Percentiles rank a stretch among this genome's conserved stretches.
phyloP scores from a whole-genome alignment of 2,329 filamentous ascomycete species.

The Tolypocladium cylindrosporum region DNA sequence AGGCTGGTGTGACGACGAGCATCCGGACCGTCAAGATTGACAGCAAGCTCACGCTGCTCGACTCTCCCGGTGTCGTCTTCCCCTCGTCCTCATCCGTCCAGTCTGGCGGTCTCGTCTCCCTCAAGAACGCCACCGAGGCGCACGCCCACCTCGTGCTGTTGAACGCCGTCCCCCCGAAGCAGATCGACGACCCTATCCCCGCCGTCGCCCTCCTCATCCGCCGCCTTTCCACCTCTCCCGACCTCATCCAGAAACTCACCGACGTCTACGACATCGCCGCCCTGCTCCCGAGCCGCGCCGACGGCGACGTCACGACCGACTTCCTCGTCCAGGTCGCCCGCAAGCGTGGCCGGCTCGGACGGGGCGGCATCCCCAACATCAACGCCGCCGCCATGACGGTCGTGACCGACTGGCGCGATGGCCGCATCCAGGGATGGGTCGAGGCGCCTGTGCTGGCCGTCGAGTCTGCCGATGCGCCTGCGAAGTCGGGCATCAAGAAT shows the following conservation, averaged over 20 bases:
- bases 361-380: conserved; percentile 84
- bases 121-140: conserved; percentile 57
- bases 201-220: conserved; percentile 78
- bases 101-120: conserved; percentile 31
- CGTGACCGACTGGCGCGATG: conserved; percentile 93
- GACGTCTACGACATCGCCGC: conserved; percentile 77
- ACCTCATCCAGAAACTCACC: conserved; percentile 69
- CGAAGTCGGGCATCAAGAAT: conserved; percentile 24
- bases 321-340: conserved; percentile 92
- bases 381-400: conserved; percentile 83
- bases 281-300: conserved; percentile 53
- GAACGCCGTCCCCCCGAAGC: conserved; percentile 86
- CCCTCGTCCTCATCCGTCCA: conserved; percentile 47
- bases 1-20: conserved; percentile 84
- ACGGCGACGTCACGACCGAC: conserved; percentile 73
- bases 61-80: conserved; percentile 93
- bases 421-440: conserved; percentile 86
- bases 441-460: conserved; percentile 62
- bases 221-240: conserved; percentile 62
- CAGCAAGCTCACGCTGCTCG: conserved; percentile 85
- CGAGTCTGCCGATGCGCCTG: conserved; percentile 21
- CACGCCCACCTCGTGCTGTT: conserved; percentile 80
- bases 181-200: conserved; percentile 85
- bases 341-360: conserved; percentile 80
- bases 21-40: conserved; percentile 88